phyloP scores from a whole-genome alignment of 2,329 filamentous ascomycete genomes.

The Penicillium sp. region DNA sequence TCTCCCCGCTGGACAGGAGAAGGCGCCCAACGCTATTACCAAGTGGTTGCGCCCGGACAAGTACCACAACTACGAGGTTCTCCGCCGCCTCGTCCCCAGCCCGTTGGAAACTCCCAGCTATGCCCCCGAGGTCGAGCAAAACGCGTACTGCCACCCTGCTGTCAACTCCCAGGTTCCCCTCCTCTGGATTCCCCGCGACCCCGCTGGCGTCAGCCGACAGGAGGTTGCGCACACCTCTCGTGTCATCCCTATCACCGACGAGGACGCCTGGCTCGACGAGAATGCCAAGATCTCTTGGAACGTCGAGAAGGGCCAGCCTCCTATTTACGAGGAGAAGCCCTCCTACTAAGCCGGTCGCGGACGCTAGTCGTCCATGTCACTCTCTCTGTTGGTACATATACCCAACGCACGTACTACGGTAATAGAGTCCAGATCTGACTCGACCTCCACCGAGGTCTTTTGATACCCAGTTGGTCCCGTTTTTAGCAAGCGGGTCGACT shows the following conservation, averaged over 20 bases:
- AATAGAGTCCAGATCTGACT: conserved; percentile 6
- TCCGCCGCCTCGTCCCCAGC: conserved; percentile 72
- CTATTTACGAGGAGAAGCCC: conserved; percentile 64
- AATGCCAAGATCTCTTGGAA: conserved; percentile 71
- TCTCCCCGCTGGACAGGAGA: conserved; percentile 37
- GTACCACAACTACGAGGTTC: conserved; percentile 72
- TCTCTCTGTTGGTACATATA: conserved; percentile 6
- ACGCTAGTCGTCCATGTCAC: not conserved
- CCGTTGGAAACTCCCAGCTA: conserved; percentile 64
- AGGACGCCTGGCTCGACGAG: conserved; percentile 72
- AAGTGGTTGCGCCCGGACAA: conserved; percentile 78
- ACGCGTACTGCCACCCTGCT: conserved; percentile 77
- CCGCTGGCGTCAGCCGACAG: conserved; percentile 74
- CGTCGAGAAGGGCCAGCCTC: conserved; percentile 60
- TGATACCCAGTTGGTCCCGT: conserved; percentile 31
- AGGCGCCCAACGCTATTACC: conserved; percentile 45
- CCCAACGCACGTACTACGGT: not conserved
- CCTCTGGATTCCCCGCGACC: conserved; percentile 85
- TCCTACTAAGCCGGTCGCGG: conserved; percentile 51
- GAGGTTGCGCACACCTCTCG: conserved; percentile 75
- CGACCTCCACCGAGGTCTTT: conserved; percentile 19
- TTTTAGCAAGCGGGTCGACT: conserved; percentile 9
- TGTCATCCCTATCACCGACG: conserved; percentile 80
- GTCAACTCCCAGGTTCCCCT: conserved; percentile 68
- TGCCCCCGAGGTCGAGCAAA: conserved; percentile 63